Evolutionary conservation across 306 rosid genomes (phyloP).

Genomic region (Spatholobus suberectus): DNA sequence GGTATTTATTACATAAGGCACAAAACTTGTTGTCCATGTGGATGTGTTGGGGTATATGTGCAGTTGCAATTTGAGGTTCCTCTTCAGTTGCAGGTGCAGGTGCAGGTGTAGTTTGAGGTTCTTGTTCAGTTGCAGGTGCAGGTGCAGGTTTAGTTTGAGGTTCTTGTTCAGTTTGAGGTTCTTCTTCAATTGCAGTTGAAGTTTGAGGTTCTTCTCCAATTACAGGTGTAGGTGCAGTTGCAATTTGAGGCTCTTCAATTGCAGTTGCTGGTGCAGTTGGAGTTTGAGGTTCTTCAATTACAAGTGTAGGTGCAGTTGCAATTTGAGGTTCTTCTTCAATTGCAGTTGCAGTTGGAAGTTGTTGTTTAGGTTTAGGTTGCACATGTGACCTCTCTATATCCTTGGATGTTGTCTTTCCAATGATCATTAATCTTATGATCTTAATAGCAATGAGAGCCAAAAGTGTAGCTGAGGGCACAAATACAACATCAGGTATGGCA

Average conservation of each 20-base stretch:
- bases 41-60: neutral
- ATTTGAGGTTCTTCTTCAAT: neutral
- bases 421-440: constrained; percentile 48
- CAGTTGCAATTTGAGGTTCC: neutral
- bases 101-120: neutral
- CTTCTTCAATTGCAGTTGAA: neutral
- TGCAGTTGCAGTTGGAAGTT: neutral
- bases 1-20: constrained; percentile 12
- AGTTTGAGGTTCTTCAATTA: neutral
- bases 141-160: neutral
- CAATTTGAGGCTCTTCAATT: neutral
- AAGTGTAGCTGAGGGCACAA: constrained; percentile 69
- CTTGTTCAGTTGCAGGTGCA: too few species aligned
- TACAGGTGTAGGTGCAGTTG: neutral
- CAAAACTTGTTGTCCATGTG: neutral
- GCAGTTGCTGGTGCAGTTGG: neutral
- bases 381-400: neutral
- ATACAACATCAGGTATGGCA: constrained; percentile 66
- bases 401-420: neutral
- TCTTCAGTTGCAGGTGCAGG: neutral
- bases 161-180: too few species aligned
- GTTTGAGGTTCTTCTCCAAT: neutral
- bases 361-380: neutral
- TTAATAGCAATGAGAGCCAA: constrained; percentile 57
- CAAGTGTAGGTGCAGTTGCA: neutral